Base-by-base conservation (phyloP, 164 flowering plant genomes). In the Santalum album region DNA sequence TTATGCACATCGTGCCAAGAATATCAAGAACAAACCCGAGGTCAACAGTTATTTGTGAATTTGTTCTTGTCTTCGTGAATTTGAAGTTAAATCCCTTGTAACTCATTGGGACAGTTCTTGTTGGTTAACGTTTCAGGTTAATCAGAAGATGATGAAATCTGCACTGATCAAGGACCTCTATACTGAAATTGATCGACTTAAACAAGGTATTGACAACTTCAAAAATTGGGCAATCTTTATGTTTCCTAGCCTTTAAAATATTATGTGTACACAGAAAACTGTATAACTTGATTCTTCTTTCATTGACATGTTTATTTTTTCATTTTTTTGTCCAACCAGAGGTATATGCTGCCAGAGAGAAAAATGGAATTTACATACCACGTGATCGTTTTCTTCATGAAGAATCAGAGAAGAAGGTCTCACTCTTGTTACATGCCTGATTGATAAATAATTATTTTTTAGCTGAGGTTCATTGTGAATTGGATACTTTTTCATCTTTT, bases 81-180 rank as follows among this genome's bases (percentile, higher is more conserved):
- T 39, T 60, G 19, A 23, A 36, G 21, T 22, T 35, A 20, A 26
- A 1, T 50, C 27, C 29, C n/a, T n/a, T n/a, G n/a, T n/a, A n/a
- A n/a, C n/a, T n/a, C n/a, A n/a, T n/a, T n/a, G n/a, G n/a, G 60
- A 57, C 55, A 29, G 25, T 43, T 58, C 21, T 22, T 34, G n/a
- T 49, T n/a, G n/a, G n/a, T 64, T 51, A 6, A 66, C 43, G n/a
- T 42, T 51, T 15, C 17, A 94, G 99, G 67, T 94, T 39, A 90
- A 94, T 63, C 99, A 94, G 76, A 94, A 94, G 81, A 90, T 86
- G 95, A 87, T 90, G 96, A 94, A 94, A 75, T 85, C 92, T 52
- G 92, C 96, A n/a, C 1, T 94, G 70, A 94, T 90, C 63, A 94
- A 90, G 73, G 99, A 94, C 69, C 57, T 90, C 56, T 94, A 87